Evolutionary conservation across 2,329 filamentous ascomycete species (phyloP).

Genomic region (Fusarium veterinarium): DNA sequence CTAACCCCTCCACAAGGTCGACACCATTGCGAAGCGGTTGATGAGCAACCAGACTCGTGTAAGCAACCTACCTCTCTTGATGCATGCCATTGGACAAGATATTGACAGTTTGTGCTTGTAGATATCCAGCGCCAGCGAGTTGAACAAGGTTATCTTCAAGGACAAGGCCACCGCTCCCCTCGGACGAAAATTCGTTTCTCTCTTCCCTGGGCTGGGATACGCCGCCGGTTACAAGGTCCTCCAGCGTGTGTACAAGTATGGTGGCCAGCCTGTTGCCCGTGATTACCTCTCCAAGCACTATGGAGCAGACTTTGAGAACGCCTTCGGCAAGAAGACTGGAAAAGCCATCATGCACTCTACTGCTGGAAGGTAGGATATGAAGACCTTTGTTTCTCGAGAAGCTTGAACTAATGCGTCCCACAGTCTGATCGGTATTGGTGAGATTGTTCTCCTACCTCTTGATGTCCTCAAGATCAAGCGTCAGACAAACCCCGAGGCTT

Average conservation of each 20-base stretch:
- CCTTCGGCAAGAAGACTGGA: conserved; percentile 96
- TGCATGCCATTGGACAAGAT: neutral
- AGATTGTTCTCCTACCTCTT: conserved; percentile 93
- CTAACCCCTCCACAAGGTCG: conserved; percentile 70
- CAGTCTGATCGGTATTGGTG: conserved; percentile 94
- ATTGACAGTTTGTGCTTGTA: conserved; percentile 38
- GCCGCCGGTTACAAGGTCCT: conserved; percentile 98
- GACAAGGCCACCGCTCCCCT: conserved; percentile 80
- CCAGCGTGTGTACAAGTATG: conserved; percentile 98
- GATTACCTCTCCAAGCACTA: conserved; percentile 88
- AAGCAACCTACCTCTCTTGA: conserved; percentile 59
- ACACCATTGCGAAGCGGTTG: conserved; percentile 97
- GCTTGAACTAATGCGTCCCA: conserved; percentile 31
- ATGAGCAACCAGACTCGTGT: conserved; percentile 91
- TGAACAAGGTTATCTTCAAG: conserved; percentile 95
- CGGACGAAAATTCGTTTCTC: conserved; percentile 86
- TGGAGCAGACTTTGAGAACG: conserved; percentile 82
- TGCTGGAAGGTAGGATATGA: conserved; percentile 77
- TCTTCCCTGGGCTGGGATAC: conserved; percentile 97
- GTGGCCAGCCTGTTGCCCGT: conserved; percentile 92
- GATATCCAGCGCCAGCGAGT: conserved; percentile 61
- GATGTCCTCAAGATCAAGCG: conserved; percentile 99
- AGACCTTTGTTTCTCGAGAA: neutral
- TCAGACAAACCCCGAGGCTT: conserved; percentile 98
- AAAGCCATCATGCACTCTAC: conserved; percentile 99